Base-by-base conservation (phyloP, 768 basidiomycete genomes). In the Mycena capillaripes region DNA sequence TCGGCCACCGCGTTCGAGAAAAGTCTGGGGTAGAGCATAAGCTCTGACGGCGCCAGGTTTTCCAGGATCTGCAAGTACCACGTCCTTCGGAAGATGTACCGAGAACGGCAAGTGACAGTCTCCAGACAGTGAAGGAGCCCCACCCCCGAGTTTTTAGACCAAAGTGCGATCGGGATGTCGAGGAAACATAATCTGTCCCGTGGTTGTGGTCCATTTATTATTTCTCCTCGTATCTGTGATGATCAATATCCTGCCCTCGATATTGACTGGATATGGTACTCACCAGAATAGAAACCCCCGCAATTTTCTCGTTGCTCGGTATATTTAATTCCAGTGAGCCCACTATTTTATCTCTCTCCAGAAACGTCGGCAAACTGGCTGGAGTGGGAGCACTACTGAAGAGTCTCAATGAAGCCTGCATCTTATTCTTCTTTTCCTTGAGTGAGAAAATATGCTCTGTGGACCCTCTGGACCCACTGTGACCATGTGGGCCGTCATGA, bases 381-480 rank as follows among this genome's bases (percentile, higher is more conserved):
- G 69, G 19, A 6, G 59, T 58, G 12, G 69, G 30, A 25, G 73
- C 73, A 27, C 66, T 70, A 48, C 73, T 74, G 19, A 58, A 36
- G 34, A 74, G 32, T 25, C 48, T 70, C 42, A 74, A 21, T 7
- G 66, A 59, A 14, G 60, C 65, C 32, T 64, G 53, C 6, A 50
- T 63, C 30, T 67, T 66, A 29, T 56, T 66, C 25, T 58, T 70
- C 38, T 64, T 58, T 34, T 74, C 69, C 53, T 70, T 58, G 5
- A 71, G 69, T 48, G 53, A 25, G 55, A 70, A 70, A 29, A 61
- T 25, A 38, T 74, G 73, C 23, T 74, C 69, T 23, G 69, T 71
- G 14, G 68, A 66, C 27, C 60, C 48, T 50, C 68, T 60, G 40
- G 60, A 66, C 34, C 59, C 64, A 46, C 34, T 30, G 10, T 10